Evolutionary conservation across 345 rosid species (phyloP).

Genomic region (Syzygium aqueum): DNA sequence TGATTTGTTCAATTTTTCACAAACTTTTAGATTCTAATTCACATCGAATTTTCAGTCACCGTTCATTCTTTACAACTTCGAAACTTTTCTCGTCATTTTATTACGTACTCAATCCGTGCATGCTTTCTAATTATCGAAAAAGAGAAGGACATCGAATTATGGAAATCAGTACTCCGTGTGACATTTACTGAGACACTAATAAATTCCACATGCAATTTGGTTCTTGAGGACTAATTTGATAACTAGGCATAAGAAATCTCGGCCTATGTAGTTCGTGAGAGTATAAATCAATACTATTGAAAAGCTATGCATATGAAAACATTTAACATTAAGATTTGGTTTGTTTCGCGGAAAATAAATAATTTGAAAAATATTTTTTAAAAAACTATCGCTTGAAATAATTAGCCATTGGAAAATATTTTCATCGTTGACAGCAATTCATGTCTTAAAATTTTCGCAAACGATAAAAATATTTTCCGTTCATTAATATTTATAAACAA

Average conservation of each 20-base stretch:
- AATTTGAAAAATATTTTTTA: too few species aligned
- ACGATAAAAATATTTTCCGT: too few species aligned
- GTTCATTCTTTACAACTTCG: not conserved
- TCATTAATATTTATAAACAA: too few species aligned
- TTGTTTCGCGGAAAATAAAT: too few species aligned
- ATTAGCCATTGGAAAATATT: too few species aligned
- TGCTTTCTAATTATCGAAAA: not conserved
- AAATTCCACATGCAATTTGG: not conserved
- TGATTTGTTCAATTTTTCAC: not conserved
- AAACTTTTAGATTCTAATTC: not conserved
- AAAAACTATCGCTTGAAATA: too few species aligned
- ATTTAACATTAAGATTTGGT: not conserved
- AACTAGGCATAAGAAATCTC: not conserved
- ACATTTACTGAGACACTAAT: not conserved
- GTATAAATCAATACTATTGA: not conserved
- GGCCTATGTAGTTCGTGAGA: not conserved
- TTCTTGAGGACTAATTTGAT: not conserved
- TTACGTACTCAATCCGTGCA: not conserved
- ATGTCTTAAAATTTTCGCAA: too few species aligned
- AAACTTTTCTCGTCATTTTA: not conserved
- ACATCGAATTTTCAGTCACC: not conserved
- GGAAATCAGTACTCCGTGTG: not conserved
- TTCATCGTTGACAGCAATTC: too few species aligned
- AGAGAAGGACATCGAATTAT: not conserved
- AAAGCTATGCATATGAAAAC: not conserved